These are phyloP conservation scores for Sphaerobolus stellatus DNA, from an alignment of 1,284 basidiomycete species.

Conservation along the genomic window DNA sequence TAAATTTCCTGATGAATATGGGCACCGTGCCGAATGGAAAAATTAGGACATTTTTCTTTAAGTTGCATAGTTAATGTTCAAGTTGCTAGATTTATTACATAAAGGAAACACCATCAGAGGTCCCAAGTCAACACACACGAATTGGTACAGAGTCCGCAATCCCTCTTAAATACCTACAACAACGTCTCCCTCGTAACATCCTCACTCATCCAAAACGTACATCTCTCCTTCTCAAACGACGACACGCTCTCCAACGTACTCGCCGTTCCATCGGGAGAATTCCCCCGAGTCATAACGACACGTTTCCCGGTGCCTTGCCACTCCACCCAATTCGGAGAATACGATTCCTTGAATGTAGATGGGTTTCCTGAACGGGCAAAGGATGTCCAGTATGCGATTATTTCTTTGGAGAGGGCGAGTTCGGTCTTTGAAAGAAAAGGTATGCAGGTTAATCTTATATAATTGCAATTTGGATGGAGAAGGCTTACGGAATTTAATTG, in stretches of 20 bases:
- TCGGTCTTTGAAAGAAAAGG: slow-evolving; percentile 30
- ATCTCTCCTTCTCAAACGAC: slow-evolving; percentile 20
- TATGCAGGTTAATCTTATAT: neutral
- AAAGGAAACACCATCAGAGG: no score
- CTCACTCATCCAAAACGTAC: slow-evolving; percentile 36
- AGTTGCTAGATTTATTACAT: no score
- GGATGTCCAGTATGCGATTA: slow-evolving; percentile 48
- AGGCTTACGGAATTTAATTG: no score
- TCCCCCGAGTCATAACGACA: slow-evolving; percentile 25
- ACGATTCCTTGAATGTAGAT: slow-evolving; percentile 26
- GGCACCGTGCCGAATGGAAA: no score
- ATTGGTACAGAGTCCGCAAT: no score
- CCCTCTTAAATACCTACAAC: no score
- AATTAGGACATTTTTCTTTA: no score
- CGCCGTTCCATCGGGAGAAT: slow-evolving; percentile 13
- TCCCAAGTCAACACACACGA: no score
- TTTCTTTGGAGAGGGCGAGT: slow-evolving; percentile 39
- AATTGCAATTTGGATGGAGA: no score
- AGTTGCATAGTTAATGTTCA: no score
- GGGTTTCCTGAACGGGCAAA: slow-evolving; percentile 39
- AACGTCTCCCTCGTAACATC: slow-evolving; percentile 31
- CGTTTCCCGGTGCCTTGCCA: slow-evolving; percentile 15
- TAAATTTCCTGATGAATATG: no score
- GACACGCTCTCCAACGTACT: slow-evolving; percentile 19
- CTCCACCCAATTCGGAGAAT: slow-evolving; percentile 34